These are phyloP conservation scores for Euphorbia celastroides DNA, from an alignment of 441 rosid genomes.

Conservation along the genomic window DNA sequence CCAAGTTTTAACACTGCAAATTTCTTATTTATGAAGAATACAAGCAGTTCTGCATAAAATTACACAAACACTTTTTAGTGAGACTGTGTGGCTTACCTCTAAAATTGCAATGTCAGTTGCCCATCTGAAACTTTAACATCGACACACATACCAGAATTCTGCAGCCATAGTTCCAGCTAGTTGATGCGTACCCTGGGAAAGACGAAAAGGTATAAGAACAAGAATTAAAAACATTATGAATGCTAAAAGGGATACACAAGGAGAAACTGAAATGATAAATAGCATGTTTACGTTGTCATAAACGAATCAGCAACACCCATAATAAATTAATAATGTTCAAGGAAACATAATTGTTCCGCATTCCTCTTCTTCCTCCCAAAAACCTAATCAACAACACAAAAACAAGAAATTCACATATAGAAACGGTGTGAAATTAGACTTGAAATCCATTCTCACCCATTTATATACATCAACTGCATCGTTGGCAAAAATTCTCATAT, in stretches of 20 bases:
- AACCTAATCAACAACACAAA: constrained; percentile 33
- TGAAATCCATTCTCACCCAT: background rate
- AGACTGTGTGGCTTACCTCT: background rate
- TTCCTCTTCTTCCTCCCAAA: constrained; percentile 77
- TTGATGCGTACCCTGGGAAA: too few species aligned
- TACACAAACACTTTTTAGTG: background rate
- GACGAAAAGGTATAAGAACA: too few species aligned
- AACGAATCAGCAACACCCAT: constrained; percentile 80
- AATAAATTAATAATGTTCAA: constrained; percentile 60
- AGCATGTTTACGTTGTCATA: constrained; percentile 61
- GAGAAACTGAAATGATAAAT: background rate
- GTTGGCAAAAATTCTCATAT: background rate
- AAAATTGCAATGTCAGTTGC: constrained; percentile 52
- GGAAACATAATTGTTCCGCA: constrained; percentile 78
- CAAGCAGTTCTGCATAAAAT: background rate
- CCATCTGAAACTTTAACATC: constrained; percentile 58
- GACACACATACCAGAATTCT: constrained; percentile 46
- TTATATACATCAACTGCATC: background rate
- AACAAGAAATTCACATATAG: background rate
- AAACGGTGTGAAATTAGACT: background rate
- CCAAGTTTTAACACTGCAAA: too few species aligned
- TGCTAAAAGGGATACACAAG: background rate
- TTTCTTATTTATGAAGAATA: too few species aligned
- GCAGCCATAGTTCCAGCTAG: constrained; percentile 74
- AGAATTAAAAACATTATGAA: too few species aligned